Evolutionary conservation across 129 eudicot species (phyloP), one percentile per base, ranked within the genome.

Genomic region (Artemisia annua): DNA sequence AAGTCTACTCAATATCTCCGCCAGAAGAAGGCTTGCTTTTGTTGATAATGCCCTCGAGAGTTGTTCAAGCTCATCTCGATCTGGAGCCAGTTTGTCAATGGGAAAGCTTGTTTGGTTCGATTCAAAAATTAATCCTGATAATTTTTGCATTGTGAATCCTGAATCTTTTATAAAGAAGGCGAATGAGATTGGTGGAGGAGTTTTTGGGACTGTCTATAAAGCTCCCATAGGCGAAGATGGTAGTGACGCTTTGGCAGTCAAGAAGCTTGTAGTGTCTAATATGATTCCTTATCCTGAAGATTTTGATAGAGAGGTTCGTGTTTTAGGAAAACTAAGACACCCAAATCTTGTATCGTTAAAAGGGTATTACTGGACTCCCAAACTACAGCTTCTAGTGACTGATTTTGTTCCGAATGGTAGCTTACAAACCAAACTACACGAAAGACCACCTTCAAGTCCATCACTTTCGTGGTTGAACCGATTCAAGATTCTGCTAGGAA

Each of bases 301-400:
- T 70, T 95, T 95, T 58, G 96, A 88, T 56, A 72, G 96, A 11
- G 99, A 95, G 78, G 89, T 86, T 35, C 64, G 91, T 17, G 73
- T 84, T 53, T 77, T 95, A 24, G 99, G 83, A 8, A 90, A 85
- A 79, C 83, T 90, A 10, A 78, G 85, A 77, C 96, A 95, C 79
- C 89, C 85, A 26, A 95, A 90, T 80, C 74, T 95, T 43, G 78
- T 80, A 39, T 63, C 91, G 13, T 80, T 95, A 39, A 86, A 83
- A 88, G 99, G 99, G 71, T 90, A 88, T 55, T 95, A 88, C 55
- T 95, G 99, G 99, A 95, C 96, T 13, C 96, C 99, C 26, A 85
- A 95, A 16, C 7, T 86, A 32, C 92, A 95, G 79, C 88, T 95
- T 70, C 70, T 95, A 12, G 88, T 95, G 12, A 84, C 99, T 8